Evolutionary conservation across 148 eudicot species (phyloP), one percentile per base, ranked within the genome.

Genomic region (Camellia sinensis): DNA sequence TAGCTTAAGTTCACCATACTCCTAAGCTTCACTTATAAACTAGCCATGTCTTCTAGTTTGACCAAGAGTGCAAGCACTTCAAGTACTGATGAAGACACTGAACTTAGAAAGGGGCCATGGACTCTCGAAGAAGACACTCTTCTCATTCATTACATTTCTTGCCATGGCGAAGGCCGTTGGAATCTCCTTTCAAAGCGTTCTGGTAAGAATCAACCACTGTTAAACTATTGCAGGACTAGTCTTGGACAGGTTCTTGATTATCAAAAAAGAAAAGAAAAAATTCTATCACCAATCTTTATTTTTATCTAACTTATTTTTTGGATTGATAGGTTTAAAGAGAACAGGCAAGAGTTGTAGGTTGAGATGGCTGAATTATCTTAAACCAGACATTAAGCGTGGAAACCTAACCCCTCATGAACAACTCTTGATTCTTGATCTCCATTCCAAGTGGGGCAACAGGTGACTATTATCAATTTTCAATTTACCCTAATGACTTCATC

Each of bases 361-460:
- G 74, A 73, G 88, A 80, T 85, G 88, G 88, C 79, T 85, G 18
- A 85, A 85, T 78, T 85, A 85, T 21, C 73, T 85, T 6, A 85
- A 85, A 80, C 88, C 85, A 4, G 88, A 85, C 18, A 72, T 85
- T 62, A 85, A 85, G 60, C 88, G 78, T 2, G 88, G 88, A 67
- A 86, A 86, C 15, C 88, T 86, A 46, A 83, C 85, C 18, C 84
- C 84, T 13, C 82, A 82, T 43, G 88, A 86, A 70, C 88, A 86
- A 44, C 80, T 86, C 44, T 46, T 86, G 71, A 86, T 86, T 62
- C 86, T 86, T 60, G 78, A 86, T 74, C 84, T 86, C 61, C 88
- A 86, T 77, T 80, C 80, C 75, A 83, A 86, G 67, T 86, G 84
- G 88, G 88, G 88, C 6, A 86, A 86, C 78, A 86, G 88, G 88